Conservation (phyloP, 768 basidiomycete species). For the Xerocomellus amylosporus region DNA sequence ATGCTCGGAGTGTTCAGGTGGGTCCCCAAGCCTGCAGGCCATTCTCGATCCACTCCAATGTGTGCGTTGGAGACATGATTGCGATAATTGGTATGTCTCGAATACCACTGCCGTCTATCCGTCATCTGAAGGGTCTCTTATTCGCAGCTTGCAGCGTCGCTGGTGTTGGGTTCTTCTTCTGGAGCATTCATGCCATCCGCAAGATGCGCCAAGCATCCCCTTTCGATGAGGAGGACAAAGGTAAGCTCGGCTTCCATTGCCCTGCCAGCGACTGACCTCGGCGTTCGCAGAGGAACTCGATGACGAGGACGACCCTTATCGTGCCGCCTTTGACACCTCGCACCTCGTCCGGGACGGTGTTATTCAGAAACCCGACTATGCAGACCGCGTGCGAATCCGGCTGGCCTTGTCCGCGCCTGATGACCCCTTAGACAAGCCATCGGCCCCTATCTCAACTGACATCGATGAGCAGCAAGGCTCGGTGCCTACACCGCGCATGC, state of each 20-base stretch:
- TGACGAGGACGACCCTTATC: constrained; percentile 3
- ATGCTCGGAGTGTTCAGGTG: background rate
- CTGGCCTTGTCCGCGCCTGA: background rate
- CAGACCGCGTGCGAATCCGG: constrained; percentile 12
- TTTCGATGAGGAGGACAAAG: constrained; percentile 5
- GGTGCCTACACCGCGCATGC: background rate
- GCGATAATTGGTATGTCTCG: constrained; percentile 20
- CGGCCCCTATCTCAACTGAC: background rate
- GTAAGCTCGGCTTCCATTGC: background rate
- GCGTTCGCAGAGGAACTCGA: background rate
- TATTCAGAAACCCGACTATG: constrained; percentile 1
- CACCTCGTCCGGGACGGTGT: background rate
- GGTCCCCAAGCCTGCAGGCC: constrained; percentile 9
- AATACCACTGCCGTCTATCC: background rate
- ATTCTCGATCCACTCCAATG: constrained; percentile 4
- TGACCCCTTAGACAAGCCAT: background rate
- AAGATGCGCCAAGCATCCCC: constrained; percentile 20
- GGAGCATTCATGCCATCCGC: constrained; percentile 19
- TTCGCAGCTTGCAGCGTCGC: constrained; percentile 16
- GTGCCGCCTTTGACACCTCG: background rate
- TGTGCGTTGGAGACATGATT: constrained; percentile 26
- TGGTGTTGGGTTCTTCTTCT: constrained; percentile 20
- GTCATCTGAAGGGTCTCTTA: background rate
- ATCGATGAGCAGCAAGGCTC: background rate
- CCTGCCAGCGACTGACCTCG: background rate